phyloP scores from a whole-genome alignment of 2,329 filamentous ascomycete species.

The Didymellaceae sp. region DNA sequence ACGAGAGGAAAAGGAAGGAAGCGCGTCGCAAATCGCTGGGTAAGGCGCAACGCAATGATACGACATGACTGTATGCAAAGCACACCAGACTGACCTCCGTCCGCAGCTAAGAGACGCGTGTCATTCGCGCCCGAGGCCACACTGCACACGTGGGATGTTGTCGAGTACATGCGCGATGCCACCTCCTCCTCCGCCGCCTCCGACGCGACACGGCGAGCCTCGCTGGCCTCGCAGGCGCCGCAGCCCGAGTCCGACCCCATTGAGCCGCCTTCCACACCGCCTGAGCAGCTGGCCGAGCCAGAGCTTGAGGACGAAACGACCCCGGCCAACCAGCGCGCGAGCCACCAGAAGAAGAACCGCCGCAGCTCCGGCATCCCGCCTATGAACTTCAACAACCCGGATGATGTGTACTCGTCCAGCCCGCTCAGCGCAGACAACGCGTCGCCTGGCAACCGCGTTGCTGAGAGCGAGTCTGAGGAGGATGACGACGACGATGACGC shows the following conservation, averaged over 20 bases:
- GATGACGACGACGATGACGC: slow-evolving; percentile 78
- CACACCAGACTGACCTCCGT: slow-evolving; percentile 20
- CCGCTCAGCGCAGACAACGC: slow-evolving; percentile 70
- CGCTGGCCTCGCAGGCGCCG: slow-evolving; percentile 59
- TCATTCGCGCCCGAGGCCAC: slow-evolving; percentile 98
- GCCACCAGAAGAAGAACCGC: slow-evolving; percentile 65
- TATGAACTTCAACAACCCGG: slow-evolving; percentile 69
- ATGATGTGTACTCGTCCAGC: slow-evolving; percentile 75
- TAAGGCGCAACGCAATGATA: slow-evolving; percentile 46
- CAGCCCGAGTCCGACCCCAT: slow-evolving; percentile 55
- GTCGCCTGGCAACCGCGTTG: slow-evolving; percentile 51
- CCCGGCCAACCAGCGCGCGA: slow-evolving; percentile 69
- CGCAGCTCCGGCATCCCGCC: slow-evolving; percentile 72
- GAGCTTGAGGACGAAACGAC: slow-evolving; percentile 64
- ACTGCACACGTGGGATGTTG: slow-evolving; percentile 93
- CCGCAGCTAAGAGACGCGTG: slow-evolving; percentile 79
- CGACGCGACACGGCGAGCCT: slow-evolving; percentile 76
- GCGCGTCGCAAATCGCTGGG: slow-evolving; percentile 89
- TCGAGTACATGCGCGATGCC: slow-evolving; percentile 87
- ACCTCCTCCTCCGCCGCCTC: slow-evolving; percentile 75
- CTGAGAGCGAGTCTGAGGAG: slow-evolving; percentile 63
- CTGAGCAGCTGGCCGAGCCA: slow-evolving; percentile 66
- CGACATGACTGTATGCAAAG: not conserved
- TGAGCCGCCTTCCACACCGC: slow-evolving; percentile 67
- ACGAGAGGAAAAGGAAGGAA: slow-evolving; percentile 73